A percentile compares a stretch with the other conserved stretches of the same genome.
These are phyloP conservation scores for Aureobasidium sp. DNA, from an alignment of 2,329 filamentous ascomycete genomes.

Conservation along the genomic window DNA sequence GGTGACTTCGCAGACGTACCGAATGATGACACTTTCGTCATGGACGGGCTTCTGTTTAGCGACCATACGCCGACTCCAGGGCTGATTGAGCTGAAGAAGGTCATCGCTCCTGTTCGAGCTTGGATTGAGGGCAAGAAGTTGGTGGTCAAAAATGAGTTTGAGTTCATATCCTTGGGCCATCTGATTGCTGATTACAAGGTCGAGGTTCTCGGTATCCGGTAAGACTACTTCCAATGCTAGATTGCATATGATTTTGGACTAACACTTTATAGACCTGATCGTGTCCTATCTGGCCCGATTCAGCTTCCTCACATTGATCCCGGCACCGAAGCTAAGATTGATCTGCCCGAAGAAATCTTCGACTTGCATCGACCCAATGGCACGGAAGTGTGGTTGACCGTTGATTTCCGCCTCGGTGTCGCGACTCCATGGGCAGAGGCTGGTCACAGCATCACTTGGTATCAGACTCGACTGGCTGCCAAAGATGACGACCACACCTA, in stretches of 20 bases:
- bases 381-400: constrained; percentile 40
- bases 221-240: neutral
- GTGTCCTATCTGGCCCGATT: constrained; percentile 66
- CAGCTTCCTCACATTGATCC: constrained; percentile 27
- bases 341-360: constrained; percentile 5
- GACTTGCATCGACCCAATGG: constrained; percentile 12
- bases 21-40: constrained; percentile 39
- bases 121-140: constrained; percentile 3
- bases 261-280: constrained; percentile 53
- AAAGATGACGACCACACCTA: constrained; percentile 1
- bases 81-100: constrained; percentile 38
- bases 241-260: neutral
- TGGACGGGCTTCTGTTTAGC: constrained; percentile 38
- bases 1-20: constrained; percentile 38
- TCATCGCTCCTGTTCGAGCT: constrained; percentile 34
- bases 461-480: constrained; percentile 15
- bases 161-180: constrained; percentile 20
- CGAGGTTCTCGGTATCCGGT: neutral
- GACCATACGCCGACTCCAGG: constrained; percentile 37
- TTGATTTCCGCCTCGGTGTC: constrained; percentile 40
- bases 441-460: constrained; percentile 22
- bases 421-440: constrained; percentile 40
- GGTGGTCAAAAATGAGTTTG: constrained; percentile 29
- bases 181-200: constrained; percentile 13
- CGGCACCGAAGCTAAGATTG: neutral